Conservation (phyloP, 179 eudicot genomes). For the Pouteria campechiana region DNA sequence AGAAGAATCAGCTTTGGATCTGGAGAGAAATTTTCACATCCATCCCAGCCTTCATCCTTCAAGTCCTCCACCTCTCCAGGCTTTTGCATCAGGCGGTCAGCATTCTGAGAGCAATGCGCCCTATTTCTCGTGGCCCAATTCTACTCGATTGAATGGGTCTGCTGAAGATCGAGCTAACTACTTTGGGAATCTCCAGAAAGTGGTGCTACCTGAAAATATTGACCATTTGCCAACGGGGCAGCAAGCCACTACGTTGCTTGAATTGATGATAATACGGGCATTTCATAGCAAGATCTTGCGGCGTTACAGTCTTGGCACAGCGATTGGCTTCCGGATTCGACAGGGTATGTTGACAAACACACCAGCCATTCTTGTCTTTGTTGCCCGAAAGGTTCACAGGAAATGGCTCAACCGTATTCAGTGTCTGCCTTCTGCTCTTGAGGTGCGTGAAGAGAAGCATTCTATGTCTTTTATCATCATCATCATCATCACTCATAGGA, state of each 20-base stretch:
- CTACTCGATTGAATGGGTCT: conserved; percentile 28
- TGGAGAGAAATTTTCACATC: conserved; percentile 20
- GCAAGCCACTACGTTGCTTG: conserved; percentile 45
- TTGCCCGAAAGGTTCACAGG: conserved; percentile 49
- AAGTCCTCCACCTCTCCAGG: conserved; percentile 20
- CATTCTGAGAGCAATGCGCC: conserved; percentile 41
- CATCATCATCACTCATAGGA: no score
- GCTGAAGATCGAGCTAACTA: conserved; percentile 47
- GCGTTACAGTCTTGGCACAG: conserved; percentile 49
- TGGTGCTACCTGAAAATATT: conserved; percentile 36
- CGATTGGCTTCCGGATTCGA: conserved; percentile 44
- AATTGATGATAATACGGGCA: conserved; percentile 50
- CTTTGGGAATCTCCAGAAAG: conserved; percentile 50
- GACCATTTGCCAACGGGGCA: conserved; percentile 32
- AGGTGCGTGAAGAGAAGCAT: no score
- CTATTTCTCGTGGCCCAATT: conserved; percentile 52
- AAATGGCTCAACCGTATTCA: conserved; percentile 35
- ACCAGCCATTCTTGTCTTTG: conserved; percentile 57
- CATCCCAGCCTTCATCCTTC: conserved; percentile 8
- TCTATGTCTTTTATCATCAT: no score
- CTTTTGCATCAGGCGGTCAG: conserved; percentile 31
- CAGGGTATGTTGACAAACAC: conserved; percentile 35
- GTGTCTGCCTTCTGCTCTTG: conserved; percentile 38
- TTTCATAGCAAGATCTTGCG: conserved; percentile 43
- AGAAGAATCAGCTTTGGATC: conserved; percentile 40